Conservation (phyloP, 768 basidiomycete species). For the Boletus edulis region DNA sequence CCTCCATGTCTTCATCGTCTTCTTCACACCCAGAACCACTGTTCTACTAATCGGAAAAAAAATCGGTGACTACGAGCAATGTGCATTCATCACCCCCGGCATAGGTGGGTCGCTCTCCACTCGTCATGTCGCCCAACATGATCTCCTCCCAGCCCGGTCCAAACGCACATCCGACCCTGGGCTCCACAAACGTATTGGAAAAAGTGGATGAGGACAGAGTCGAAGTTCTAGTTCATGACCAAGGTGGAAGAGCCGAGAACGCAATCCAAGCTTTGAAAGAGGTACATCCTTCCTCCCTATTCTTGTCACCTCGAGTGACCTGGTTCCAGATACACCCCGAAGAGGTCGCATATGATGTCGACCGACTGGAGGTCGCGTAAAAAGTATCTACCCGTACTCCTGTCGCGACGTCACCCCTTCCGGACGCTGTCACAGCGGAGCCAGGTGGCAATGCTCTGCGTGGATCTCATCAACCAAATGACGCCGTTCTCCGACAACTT, state of each 20-base stretch:
- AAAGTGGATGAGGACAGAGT: constrained; percentile 51
- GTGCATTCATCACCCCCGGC: constrained; percentile 24
- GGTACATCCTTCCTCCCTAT: constrained; percentile 30
- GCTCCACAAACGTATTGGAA: constrained; percentile 34
- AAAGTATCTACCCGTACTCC: not conserved
- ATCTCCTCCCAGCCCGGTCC: constrained; percentile 19
- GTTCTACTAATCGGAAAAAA: not conserved
- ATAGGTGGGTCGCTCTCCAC: constrained; percentile 42
- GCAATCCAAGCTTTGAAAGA: constrained; percentile 46
- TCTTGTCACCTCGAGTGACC: not conserved
- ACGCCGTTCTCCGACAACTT: constrained; percentile 23
- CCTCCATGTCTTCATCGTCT: not conserved
- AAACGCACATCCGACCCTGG: constrained; percentile 46
- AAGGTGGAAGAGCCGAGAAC: constrained; percentile 30
- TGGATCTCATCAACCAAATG: constrained; percentile 24
- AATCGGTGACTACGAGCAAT: constrained; percentile 28
- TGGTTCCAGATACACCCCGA: constrained; percentile 48
- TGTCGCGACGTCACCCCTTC: constrained; percentile 8
- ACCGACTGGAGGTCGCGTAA: constrained; percentile 46
- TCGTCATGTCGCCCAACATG: not conserved
- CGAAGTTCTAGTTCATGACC: constrained; percentile 46
- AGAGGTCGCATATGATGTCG: constrained; percentile 40
- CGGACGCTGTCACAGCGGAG: constrained; percentile 10
- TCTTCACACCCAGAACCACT: no score
- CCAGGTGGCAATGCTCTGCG: constrained; percentile 11